phyloP scores from a whole-genome alignment of 2,329 filamentous ascomycete genomes.

The Botryosphaeria dothidea region DNA sequence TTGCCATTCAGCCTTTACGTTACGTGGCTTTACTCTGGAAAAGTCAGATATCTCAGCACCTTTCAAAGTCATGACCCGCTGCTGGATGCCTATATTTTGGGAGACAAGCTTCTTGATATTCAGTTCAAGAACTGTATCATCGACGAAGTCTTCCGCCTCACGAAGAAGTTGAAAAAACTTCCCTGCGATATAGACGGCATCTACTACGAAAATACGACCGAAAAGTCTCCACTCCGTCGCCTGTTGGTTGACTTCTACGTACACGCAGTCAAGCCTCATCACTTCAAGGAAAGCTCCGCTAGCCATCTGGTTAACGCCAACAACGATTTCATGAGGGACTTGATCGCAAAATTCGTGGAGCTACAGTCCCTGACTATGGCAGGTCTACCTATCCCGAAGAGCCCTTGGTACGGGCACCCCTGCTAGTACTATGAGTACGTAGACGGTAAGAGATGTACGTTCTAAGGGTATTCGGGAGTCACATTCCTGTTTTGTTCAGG shows the following conservation, averaged over 20 bases:
- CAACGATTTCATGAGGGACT: too few relatives aligned
- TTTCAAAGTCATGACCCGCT: slow-evolving; percentile 4
- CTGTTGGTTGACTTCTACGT: too few relatives aligned
- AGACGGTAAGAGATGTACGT: not conserved
- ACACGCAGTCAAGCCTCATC: too few relatives aligned
- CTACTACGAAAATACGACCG: not conserved
- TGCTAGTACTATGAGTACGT: not conserved
- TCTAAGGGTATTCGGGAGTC: too few relatives aligned
- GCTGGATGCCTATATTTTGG: slow-evolving; percentile 27
- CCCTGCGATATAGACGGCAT: not conserved
- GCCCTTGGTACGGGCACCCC: not conserved
- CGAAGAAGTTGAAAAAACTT: slow-evolving; percentile 11
- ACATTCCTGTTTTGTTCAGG: too few relatives aligned
- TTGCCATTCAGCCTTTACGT: slow-evolving; percentile 13
- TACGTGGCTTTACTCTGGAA: slow-evolving; percentile 21
- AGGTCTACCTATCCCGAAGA: too few relatives aligned
- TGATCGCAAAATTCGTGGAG: too few relatives aligned
- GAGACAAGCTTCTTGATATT: slow-evolving; percentile 25
- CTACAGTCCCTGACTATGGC: too few relatives aligned
- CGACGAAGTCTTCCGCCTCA: slow-evolving; percentile 21
- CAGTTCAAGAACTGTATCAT: slow-evolving; percentile 28
- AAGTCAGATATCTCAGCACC: not conserved
- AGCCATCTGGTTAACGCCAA: too few relatives aligned
- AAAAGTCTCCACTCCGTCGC: not conserved
- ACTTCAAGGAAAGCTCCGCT: too few relatives aligned